phyloP scores from a whole-genome alignment of 1,139 yeast species.

The Candida sojae region DNA sequence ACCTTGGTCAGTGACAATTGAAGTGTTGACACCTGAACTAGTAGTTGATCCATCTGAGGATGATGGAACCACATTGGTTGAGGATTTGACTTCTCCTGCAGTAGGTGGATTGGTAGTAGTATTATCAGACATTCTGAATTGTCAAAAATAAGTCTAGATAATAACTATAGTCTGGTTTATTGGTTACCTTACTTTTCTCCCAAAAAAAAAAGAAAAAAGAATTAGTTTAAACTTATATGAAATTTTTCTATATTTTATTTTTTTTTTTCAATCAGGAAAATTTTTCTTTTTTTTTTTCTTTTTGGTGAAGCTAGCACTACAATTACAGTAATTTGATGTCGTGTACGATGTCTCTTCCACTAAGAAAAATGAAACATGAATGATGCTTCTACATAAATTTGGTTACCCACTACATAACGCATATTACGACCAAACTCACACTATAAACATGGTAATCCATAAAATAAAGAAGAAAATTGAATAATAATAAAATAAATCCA shows the following conservation, averaged over 20 bases:
- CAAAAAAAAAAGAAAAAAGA: not conserved
- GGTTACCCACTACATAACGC: not conserved
- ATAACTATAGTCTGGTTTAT: conserved; percentile 2
- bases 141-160: conserved; percentile 2
- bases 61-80: conserved; percentile 1
- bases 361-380: not conserved
- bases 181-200: not conserved
- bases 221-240: not conserved
- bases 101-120: conserved; percentile 4
- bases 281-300: conserved; percentile 1
- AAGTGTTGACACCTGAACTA: conserved; percentile 1
- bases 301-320: conserved; percentile 1
- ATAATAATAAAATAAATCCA: too few relatives aligned
- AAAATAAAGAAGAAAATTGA: too few relatives aligned
- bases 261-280: conserved; percentile 4
- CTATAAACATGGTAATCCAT: too few relatives aligned
- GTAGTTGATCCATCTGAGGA: conserved; percentile 4
- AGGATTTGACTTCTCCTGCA: conserved; percentile 3
- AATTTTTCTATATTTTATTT: conserved; percentile 1
- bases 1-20: conserved; percentile 2
- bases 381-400: not conserved
- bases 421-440: not conserved
- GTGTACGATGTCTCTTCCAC: not conserved
- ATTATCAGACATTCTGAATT: conserved; percentile 6
- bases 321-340: not conserved